These are phyloP conservation scores for Pleurotus eryngii DNA, from an alignment of 768 basidiomycete species.

Conservation along the genomic window DNA sequence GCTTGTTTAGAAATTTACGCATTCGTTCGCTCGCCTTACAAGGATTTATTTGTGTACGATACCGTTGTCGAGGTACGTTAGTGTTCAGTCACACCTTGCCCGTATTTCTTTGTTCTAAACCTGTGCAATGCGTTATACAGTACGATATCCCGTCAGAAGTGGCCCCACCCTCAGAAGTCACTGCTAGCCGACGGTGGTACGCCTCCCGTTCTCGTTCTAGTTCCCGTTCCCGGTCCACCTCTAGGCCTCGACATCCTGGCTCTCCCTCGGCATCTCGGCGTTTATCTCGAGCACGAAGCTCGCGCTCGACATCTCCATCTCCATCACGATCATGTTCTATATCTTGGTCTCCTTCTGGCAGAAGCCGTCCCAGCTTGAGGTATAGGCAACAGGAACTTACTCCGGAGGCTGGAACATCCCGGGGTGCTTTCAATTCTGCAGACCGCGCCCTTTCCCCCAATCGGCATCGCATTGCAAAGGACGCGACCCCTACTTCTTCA, in stretches of 20 bases:
- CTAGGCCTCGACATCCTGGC: constrained; percentile 13
- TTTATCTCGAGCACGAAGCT: constrained; percentile 6
- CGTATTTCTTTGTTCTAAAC: not conserved
- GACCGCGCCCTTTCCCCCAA: too few relatives aligned
- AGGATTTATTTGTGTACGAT: constrained; percentile 82
- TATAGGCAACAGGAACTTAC: not conserved
- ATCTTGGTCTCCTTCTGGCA: constrained; percentile 31
- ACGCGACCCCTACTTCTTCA: too few relatives aligned
- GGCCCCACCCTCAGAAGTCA: constrained; percentile 30
- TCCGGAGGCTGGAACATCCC: too few relatives aligned
- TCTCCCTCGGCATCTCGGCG: constrained; percentile 22
- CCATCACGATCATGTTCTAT: constrained; percentile 24
- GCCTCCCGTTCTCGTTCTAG: constrained; percentile 1
- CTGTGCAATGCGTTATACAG: constrained; percentile 27
- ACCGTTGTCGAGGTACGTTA: constrained; percentile 67
- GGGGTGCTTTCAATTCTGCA: too few relatives aligned
- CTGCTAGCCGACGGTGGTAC: constrained; percentile 26
- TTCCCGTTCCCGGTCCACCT: not conserved
- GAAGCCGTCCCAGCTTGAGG: constrained; percentile 20
- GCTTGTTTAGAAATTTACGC: constrained; percentile 71
- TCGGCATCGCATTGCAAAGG: too few relatives aligned
- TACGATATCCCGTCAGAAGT: constrained; percentile 53
- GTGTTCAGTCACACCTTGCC: not conserved
- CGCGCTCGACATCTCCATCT: constrained; percentile 14
- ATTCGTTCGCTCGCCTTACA: constrained; percentile 85